phyloP scores from a whole-genome alignment of 495 filamentous ascomycete species.

The Lepraria neglecta region DNA sequence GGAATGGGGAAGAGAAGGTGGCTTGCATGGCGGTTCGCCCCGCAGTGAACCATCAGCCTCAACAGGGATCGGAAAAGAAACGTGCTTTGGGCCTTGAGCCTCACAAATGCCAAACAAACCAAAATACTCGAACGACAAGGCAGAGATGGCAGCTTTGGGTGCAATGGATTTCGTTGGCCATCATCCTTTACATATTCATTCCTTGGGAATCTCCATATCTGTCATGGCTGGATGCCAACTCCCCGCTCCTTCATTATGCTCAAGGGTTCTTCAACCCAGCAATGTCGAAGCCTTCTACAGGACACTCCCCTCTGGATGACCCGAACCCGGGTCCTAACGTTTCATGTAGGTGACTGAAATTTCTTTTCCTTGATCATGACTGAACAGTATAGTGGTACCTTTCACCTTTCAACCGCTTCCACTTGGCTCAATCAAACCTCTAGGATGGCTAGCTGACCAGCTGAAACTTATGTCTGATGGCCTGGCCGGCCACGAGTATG shows the following conservation, averaged over 20 bases:
- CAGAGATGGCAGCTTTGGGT: neutral
- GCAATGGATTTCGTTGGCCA: neutral
- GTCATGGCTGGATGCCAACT: conserved; percentile 3
- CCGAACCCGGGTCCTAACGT: neutral
- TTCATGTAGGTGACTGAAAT: neutral
- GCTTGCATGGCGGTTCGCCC: neutral
- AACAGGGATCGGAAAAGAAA: neutral
- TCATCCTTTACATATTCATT: neutral
- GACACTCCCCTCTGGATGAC: neutral
- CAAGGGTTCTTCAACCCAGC: neutral
- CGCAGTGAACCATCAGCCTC: neutral
- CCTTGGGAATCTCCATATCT: neutral
- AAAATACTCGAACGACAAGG: conserved; percentile 3
- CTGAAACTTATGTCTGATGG: conserved; percentile 47
- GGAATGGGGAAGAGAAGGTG: neutral
- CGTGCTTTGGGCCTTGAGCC: neutral
- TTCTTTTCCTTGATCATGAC: neutral
- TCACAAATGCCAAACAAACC: neutral
- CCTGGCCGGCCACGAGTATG: conserved; percentile 52
- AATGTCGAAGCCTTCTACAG: neutral
- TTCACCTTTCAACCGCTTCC: conserved; percentile 45
- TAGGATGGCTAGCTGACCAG: conserved; percentile 57
- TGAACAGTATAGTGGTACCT: conserved; percentile 13
- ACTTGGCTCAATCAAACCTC: conserved; percentile 51
- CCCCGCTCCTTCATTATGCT: conserved; percentile 3